These are phyloP conservation scores for Thalassiosira hispida DNA, from an alignment of 352 stramenopile species.

Conservation along the genomic window DNA sequence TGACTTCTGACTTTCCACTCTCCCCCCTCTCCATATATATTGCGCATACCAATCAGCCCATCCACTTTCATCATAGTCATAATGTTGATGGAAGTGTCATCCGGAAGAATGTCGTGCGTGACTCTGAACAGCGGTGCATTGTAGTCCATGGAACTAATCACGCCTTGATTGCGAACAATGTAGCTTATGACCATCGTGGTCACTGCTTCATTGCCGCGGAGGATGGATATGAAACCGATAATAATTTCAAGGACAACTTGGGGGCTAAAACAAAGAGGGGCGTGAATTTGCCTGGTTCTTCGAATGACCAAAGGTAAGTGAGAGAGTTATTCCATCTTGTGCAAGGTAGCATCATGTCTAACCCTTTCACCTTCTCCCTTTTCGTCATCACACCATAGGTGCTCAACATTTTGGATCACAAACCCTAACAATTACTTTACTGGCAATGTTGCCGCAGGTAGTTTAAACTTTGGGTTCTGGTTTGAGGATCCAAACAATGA, in stretches of 20 bases:
- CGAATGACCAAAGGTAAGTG: too few species aligned
- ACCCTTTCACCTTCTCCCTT: too few species aligned
- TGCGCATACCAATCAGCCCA: too few species aligned
- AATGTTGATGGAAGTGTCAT: constrained; percentile 44
- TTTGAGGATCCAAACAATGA: too few species aligned
- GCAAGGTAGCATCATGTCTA: too few species aligned
- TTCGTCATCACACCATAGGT: too few species aligned
- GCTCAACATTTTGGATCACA: constrained; percentile 53
- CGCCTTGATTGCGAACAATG: constrained; percentile 48
- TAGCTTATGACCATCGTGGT: constrained; percentile 70
- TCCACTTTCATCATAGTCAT: background rate
- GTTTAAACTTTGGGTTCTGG: constrained; percentile 43
- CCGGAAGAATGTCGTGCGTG: constrained; percentile 54
- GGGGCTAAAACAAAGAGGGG: constrained; percentile 1
- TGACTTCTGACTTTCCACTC: background rate
- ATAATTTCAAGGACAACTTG: constrained; percentile 19
- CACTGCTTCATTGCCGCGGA: constrained; percentile 72
- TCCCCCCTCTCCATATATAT: background rate
- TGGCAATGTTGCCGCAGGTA: constrained; percentile 62
- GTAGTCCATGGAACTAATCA: constrained; percentile 68
- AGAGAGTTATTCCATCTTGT: too few species aligned
- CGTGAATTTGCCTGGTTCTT: too few species aligned
- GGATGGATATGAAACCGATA: constrained; percentile 18
- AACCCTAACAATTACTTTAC: constrained; percentile 51
- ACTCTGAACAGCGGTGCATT: constrained; percentile 65